phyloP scores from a whole-genome alignment of 2,329 filamentous ascomycete genomes.

The Nothophaeocryptopus gaeumannii region DNA sequence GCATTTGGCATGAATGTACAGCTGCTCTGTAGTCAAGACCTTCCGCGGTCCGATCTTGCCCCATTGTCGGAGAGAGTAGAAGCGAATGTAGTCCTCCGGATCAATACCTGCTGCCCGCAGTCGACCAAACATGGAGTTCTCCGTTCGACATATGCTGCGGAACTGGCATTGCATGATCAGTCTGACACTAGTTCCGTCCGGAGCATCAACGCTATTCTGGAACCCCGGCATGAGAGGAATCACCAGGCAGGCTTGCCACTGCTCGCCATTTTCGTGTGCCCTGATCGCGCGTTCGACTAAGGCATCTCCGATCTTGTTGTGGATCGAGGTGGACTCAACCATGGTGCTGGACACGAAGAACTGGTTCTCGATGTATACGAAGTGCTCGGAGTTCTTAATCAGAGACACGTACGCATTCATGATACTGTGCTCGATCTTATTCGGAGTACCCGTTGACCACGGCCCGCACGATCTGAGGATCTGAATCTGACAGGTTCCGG shows the following conservation, averaged over 20 bases:
- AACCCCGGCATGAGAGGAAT: conserved; percentile 98
- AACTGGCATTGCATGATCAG: conserved; percentile 97
- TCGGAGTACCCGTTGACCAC: conserved; percentile 85
- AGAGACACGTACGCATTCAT: conserved; percentile 92
- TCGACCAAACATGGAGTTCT: conserved; percentile 86
- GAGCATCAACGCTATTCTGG: conserved; percentile 90
- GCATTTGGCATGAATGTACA: conserved; percentile 97
- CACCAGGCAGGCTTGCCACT: conserved; percentile 85
- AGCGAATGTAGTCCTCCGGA: conserved; percentile 91
- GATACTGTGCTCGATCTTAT: conserved; percentile 87
- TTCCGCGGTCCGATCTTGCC: conserved; percentile 82
- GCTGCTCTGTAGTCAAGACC: conserved; percentile 84
- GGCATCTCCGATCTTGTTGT: conserved; percentile 92
- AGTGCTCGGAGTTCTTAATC: conserved; percentile 93
- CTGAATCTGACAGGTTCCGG: conserved; percentile 94
- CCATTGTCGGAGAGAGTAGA: conserved; percentile 91
- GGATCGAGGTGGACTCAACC: conserved; percentile 79
- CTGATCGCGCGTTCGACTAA: conserved; percentile 87
- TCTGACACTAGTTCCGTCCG: conserved; percentile 90
- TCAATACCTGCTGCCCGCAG: conserved; percentile 77
- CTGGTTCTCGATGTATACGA: conserved; percentile 98
- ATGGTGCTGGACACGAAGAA: conserved; percentile 95
- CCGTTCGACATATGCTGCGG: conserved; percentile 89
- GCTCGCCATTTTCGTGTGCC: conserved; percentile 77
- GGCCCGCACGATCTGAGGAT: conserved; percentile 85